Base-by-base conservation (phyloP, 2,329 filamentous ascomycete species). In the Pseudomassariella vexata region DNA sequence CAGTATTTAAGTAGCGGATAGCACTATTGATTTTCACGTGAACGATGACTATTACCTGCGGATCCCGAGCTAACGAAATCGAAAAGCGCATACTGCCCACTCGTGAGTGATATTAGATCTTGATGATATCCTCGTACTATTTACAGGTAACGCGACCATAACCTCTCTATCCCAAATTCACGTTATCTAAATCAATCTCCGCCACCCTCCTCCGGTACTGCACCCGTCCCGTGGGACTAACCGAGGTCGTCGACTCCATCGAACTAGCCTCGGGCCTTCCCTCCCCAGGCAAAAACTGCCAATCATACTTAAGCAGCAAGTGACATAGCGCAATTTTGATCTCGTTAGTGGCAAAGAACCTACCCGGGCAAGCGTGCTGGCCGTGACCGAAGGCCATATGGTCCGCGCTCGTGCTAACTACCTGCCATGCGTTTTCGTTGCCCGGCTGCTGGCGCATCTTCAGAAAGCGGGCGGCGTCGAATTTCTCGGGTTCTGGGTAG, bases 311-410 rank as follows among this genome's bases (percentile, higher is more conserved):
- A 21, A 56, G 42, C 35, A 56, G 35, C 17, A 55, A 9, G 25
- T 46, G 36, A 30, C 46, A 48, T 19, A 48, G 33, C 25, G 39
- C 39, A 18, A 50, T 45, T 50, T 63, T 61, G 12, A 62, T 47
- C 39, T 60, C 51, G 30, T 57, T 55, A 7, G 46, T 46, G 2
- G 57, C 58, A 44, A 63, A 48, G 38, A 50, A 50, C 11, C 47
- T 36, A 5, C 46, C 47, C 3, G 53, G 52, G 33, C 53, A 56
- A 5, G 62, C 60, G 32, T 65, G 59, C 23, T 52, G 49, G 5
- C 63, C 63, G 38, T 66, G 53, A 5, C 63, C 63, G 36, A 65
- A 67, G 10, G 38, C 36, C 19, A 57, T 40, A 18, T 52, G 47
- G 3, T 55, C 45, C 6, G 53, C 36, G 6, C 36, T 50, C 2